phyloP scores from a whole-genome alignment of 169 alveolate genomes.

The Nephromyces sp. region DNA sequence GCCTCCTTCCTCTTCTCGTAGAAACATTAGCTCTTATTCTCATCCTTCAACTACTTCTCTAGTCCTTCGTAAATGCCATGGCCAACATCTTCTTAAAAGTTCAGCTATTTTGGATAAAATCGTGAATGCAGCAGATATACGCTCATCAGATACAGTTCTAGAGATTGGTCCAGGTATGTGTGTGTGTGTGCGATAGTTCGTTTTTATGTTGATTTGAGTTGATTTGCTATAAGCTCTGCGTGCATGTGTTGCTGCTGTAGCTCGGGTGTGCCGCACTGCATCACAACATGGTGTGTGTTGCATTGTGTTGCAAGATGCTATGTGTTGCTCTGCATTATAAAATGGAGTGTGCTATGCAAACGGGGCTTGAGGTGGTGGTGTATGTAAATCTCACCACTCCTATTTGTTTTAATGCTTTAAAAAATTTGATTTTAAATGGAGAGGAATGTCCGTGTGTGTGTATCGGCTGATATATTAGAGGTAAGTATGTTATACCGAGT shows the following conservation, averaged over 20 bases:
- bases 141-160: constrained; percentile 90
- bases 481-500: too few relatives aligned
- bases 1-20: too few relatives aligned
- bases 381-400: too few relatives aligned
- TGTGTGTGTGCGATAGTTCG: not conserved
- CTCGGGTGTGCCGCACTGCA: too few relatives aligned
- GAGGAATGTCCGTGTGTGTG: too few relatives aligned
- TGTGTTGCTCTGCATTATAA: not conserved
- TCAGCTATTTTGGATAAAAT: constrained; percentile 92
- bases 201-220: not conserved
- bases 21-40: too few relatives aligned
- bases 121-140: constrained; percentile 88
- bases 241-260: too few relatives aligned
- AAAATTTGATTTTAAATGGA: too few relatives aligned
- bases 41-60: not conserved
- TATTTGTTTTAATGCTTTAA: too few relatives aligned
- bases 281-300: too few relatives aligned
- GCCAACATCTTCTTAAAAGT: constrained; percentile 95
- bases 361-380: not conserved
- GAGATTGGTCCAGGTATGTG: constrained; percentile 94
- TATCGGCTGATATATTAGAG: too few relatives aligned
- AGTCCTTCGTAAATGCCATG: constrained; percentile 65
- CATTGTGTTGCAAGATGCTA: not conserved
- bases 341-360: not conserved
- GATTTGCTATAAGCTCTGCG: not conserved